phyloP scores from a whole-genome alignment of 2,329 filamentous ascomycete genomes.

The Acrodontium crateriforme region DNA sequence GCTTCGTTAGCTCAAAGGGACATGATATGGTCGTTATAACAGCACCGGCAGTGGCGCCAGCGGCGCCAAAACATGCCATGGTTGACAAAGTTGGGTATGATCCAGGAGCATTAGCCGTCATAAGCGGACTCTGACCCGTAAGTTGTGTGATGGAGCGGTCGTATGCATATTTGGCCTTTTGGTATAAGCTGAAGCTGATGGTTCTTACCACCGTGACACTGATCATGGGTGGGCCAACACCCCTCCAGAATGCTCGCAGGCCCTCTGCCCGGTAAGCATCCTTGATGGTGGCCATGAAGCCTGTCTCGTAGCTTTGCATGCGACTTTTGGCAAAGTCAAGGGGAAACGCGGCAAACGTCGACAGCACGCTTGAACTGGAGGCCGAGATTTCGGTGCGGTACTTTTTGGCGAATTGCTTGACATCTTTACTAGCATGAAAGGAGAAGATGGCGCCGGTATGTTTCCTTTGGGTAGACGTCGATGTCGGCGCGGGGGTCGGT shows the following conservation, averaged over 20 bases:
- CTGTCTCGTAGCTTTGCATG: conserved; percentile 59
- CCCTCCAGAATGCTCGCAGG: conserved; percentile 37
- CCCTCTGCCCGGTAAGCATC: conserved; percentile 52
- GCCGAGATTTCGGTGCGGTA: conserved; percentile 74
- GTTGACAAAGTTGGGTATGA: conserved; percentile 61
- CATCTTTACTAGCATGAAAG: conserved; percentile 26
- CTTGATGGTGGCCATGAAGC: conserved; percentile 51
- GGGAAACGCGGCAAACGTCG: conserved; percentile 68
- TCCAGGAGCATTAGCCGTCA: conserved; percentile 55
- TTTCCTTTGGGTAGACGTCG: conserved; percentile 2
- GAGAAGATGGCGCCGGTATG: conserved; percentile 9
- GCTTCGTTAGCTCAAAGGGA: conserved; percentile 80
- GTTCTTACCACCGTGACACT: conserved; percentile 67
- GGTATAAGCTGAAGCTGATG: conserved; percentile 69
- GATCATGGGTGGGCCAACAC: conserved; percentile 63
- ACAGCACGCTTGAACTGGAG: conserved; percentile 61
- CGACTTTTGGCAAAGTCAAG: conserved; percentile 82
- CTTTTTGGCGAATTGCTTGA: conserved; percentile 50
- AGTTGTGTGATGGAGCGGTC: conserved; percentile 52
- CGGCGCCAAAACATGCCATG: conserved; percentile 60
- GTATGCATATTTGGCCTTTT: conserved; percentile 58
- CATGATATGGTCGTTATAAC: conserved; percentile 70
- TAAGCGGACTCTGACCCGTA: conserved; percentile 57
- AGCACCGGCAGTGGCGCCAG: conserved; percentile 66
- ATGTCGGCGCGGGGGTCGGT: too few relatives aligned